phyloP scores from a whole-genome alignment of 2,329 filamentous ascomycete genomes.

The Blastomyces silverae region DNA sequence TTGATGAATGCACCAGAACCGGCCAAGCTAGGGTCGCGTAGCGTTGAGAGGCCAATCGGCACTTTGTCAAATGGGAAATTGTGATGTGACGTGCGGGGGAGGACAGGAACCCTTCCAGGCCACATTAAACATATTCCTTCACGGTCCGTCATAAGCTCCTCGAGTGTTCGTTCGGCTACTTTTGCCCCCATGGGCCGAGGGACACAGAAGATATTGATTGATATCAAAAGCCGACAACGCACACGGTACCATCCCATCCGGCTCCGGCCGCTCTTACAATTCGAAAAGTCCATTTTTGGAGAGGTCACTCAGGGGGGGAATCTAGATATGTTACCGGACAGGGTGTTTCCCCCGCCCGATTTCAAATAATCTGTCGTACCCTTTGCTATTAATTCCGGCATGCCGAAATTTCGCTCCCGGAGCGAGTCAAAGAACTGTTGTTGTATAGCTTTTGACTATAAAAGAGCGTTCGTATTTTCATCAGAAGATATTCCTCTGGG shows the following conservation, averaged over 20 bases:
- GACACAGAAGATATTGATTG: too few species aligned
- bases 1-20: too few species aligned
- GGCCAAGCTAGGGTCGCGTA: neutral
- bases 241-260: too few species aligned
- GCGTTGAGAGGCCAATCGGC: neutral
- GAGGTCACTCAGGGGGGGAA: too few species aligned
- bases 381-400: neutral
- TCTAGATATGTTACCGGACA: too few species aligned
- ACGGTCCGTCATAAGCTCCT: neutral
- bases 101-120: neutral
- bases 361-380: neutral
- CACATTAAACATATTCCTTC: neutral
- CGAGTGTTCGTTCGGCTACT: neutral
- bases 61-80: neutral
- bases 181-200: neutral
- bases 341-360: neutral
- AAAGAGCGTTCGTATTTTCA: neutral
- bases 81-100: neutral
- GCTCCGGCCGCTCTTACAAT: too few species aligned
- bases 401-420: neutral
- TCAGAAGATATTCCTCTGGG: neutral
- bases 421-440: neutral
- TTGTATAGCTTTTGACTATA: neutral
- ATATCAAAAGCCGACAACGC: too few species aligned
- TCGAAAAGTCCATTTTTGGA: too few species aligned